A percentile compares a stretch with the other conserved stretches of the same genome.
These are phyloP conservation scores for Ophiostoma sp. DNA, from an alignment of 2,329 filamentous ascomycete species.

Conservation along the genomic window DNA sequence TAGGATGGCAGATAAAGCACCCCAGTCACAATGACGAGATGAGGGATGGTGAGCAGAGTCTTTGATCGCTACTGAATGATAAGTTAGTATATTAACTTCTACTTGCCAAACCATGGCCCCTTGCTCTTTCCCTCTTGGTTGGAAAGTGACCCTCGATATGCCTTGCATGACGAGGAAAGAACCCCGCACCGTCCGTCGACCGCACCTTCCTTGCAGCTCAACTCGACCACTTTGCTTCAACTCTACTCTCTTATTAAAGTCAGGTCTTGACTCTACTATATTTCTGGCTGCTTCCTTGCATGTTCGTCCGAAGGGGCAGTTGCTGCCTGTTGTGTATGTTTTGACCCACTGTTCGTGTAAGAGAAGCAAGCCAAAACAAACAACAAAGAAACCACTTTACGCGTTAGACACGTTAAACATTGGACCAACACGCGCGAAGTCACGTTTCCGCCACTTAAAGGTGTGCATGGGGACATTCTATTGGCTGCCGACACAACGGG, in stretches of 20 bases:
- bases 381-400: slow-evolving; percentile 16
- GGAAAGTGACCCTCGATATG: neutral
- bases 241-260: neutral
- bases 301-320: neutral
- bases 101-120: neutral
- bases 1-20: no score
- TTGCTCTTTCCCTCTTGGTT: neutral
- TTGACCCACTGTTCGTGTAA: slow-evolving; percentile 13
- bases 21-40: no score
- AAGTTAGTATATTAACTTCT: no score
- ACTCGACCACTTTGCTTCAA: neutral
- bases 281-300: neutral
- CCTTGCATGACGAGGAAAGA: slow-evolving; percentile 11
- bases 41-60: no score
- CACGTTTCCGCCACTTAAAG: slow-evolving; percentile 1
- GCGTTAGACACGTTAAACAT: neutral
- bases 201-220: neutral
- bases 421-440: slow-evolving; percentile 9
- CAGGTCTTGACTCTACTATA: neutral
- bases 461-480: neutral
- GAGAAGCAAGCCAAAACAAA: slow-evolving; percentile 6
- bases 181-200: slow-evolving; percentile 17
- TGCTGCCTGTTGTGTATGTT: slow-evolving; percentile 14
- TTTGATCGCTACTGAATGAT: no score
- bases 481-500: slow-evolving; percentile 1